phyloP scores from a whole-genome alignment of 106 monocot species.

The Vanilla planifolia region DNA sequence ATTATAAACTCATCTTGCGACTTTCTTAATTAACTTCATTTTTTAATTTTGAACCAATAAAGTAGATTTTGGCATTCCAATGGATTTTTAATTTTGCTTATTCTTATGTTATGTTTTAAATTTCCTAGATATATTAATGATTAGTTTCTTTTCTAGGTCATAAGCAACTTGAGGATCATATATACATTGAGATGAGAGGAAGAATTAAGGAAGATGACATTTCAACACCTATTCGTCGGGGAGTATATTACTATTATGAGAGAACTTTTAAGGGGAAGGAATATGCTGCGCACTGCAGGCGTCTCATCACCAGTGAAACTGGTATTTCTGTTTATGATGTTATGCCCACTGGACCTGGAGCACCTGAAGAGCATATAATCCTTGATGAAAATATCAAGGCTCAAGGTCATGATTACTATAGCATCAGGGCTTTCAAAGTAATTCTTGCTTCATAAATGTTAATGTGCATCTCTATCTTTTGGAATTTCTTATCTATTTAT shows the following conservation, averaged over 20 bases:
- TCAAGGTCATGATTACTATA: constrained; percentile 65
- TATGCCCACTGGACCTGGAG: constrained; percentile 76
- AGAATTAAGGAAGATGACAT: constrained; percentile 93
- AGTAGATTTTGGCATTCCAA: too few relatives aligned
- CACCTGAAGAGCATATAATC: constrained; percentile 79
- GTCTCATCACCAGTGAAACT: constrained; percentile 26
- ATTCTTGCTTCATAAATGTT: background rate
- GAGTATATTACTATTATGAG: constrained; percentile 77
- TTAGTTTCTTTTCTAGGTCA: constrained; percentile 43
- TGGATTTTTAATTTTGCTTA: too few relatives aligned
- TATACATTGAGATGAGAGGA: constrained; percentile 89
- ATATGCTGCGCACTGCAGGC: constrained; percentile 89
- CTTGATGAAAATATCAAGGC: constrained; percentile 96
- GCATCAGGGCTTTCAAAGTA: constrained; percentile 82
- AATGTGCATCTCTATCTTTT: background rate
- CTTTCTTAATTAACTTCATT: too few relatives aligned
- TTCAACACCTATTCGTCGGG: constrained; percentile 66
- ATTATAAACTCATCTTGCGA: too few relatives aligned
- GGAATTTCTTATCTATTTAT: background rate
- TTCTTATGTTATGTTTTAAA: too few relatives aligned
- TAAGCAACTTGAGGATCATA: constrained; percentile 53
- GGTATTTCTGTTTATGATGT: constrained; percentile 66
- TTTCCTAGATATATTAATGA: too few relatives aligned
- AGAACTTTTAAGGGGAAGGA: constrained; percentile 85
- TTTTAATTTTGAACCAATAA: too few relatives aligned